Conservation (phyloP, 2,329 filamentous ascomycete species). For the Chalara sp. region DNA sequence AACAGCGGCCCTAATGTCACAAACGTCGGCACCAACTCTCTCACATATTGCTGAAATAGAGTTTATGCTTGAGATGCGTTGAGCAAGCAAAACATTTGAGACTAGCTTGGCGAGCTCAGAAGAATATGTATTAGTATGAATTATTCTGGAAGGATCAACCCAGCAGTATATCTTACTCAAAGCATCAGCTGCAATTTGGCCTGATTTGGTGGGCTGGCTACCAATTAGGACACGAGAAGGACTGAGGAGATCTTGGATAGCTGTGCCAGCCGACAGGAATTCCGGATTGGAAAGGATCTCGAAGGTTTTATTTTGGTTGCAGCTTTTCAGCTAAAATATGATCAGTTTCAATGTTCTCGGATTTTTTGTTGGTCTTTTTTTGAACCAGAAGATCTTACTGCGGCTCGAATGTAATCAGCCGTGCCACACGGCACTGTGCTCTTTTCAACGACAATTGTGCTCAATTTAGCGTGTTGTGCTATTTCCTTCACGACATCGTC, state of each 20-base stretch:
- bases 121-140: constrained; percentile 69
- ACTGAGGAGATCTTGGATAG: constrained; percentile 61
- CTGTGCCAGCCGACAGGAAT: constrained; percentile 73
- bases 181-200: constrained; percentile 53
- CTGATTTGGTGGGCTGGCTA: constrained; percentile 52
- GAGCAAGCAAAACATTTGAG: constrained; percentile 74
- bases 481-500: constrained; percentile 64
- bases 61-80: constrained; percentile 77
- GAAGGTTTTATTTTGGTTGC: constrained; percentile 58
- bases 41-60: constrained; percentile 76
- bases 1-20: constrained; percentile 61
- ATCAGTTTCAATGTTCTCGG: not conserved
- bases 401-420: constrained; percentile 61
- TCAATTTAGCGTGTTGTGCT: constrained; percentile 56
- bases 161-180: constrained; percentile 65
- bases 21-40: constrained; percentile 66
- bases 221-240: constrained; percentile 74
- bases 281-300: constrained; percentile 78
- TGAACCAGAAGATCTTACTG: constrained; percentile 37
- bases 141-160: constrained; percentile 60
- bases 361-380: not conserved
- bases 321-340: constrained; percentile 41
- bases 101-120: constrained; percentile 75
- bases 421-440: constrained; percentile 74
- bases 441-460: constrained; percentile 75